Evolutionary conservation across 805 yeast species (phyloP).

Genomic region (Wickerhamiella qilinensis): DNA sequence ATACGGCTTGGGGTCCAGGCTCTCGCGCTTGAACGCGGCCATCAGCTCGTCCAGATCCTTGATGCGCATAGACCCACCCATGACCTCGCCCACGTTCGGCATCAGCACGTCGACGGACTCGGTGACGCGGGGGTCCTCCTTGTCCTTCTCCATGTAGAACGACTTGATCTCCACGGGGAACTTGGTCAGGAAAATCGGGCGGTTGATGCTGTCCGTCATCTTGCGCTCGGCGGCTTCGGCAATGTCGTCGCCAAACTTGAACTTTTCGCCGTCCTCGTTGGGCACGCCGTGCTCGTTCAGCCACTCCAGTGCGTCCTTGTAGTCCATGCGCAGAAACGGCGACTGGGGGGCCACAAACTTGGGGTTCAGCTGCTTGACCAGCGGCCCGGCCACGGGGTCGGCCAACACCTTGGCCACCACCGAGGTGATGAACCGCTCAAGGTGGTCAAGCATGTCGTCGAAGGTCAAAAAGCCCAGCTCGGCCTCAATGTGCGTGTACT

Average conservation of each 20-base stretch:
- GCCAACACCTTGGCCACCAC: slow-evolving; percentile 61
- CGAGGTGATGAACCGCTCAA: slow-evolving; percentile 61
- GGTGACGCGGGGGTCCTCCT: slow-evolving; percentile 84
- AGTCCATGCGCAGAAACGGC: slow-evolving; percentile 87
- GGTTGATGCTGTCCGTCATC: slow-evolving; percentile 91
- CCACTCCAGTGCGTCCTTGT: slow-evolving; percentile 87
- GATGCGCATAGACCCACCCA: slow-evolving; percentile 99
- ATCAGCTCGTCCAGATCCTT: slow-evolving; percentile 62
- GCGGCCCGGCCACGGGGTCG: slow-evolving; percentile 86
- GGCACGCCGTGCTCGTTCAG: slow-evolving; percentile 85
- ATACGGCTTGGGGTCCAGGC: slow-evolving; percentile 64
- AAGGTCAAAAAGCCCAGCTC: slow-evolving; percentile 80
- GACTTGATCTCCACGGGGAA: slow-evolving; percentile 97
- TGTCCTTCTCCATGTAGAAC: slow-evolving; percentile 90
- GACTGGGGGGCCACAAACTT: slow-evolving; percentile 60
- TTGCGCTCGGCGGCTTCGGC: slow-evolving; percentile 99
- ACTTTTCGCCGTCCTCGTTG: slow-evolving; percentile 86
- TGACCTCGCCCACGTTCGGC: slow-evolving; percentile 98
- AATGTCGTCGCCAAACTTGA: slow-evolving; percentile 96
- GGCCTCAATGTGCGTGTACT: slow-evolving; percentile 92
- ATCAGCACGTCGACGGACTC: slow-evolving; percentile 96
- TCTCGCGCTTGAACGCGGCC: slow-evolving; percentile 88
- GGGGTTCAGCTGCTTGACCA: slow-evolving; percentile 86
- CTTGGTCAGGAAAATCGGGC: slow-evolving; percentile 77
- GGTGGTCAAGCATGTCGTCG: slow-evolving; percentile 71